Evolutionary conservation across 2,329 filamentous ascomycete genomes (phyloP).

Genomic region (Alternaria sp.): DNA sequence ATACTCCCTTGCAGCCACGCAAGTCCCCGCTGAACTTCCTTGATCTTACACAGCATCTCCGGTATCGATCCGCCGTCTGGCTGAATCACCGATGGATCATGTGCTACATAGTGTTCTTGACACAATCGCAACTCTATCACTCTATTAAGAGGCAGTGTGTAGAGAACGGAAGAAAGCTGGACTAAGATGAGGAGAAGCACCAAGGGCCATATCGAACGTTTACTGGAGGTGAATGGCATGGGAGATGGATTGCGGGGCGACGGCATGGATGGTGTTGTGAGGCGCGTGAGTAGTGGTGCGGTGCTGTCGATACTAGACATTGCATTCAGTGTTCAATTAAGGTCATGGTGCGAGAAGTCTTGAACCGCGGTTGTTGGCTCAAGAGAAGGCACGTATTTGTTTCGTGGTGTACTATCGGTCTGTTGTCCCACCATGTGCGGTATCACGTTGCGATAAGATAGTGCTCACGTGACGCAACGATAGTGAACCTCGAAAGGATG

Average conservation of each 20-base stretch:
- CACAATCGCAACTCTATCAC: slow-evolving; percentile 55
- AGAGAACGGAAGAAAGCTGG: slow-evolving; percentile 46
- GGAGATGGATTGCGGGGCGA: slow-evolving; percentile 21
- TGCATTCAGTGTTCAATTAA: neutral
- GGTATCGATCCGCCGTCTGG: slow-evolving; percentile 56
- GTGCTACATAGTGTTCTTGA: slow-evolving; percentile 58
- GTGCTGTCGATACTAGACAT: slow-evolving; percentile 13
- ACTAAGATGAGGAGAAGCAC: slow-evolving; percentile 45
- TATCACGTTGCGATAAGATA: slow-evolving; percentile 19
- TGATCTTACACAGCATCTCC: slow-evolving; percentile 64
- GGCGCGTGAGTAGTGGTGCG: slow-evolving; percentile 18
- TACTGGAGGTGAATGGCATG: neutral
- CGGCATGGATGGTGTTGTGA: slow-evolving; percentile 4
- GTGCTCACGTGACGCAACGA: slow-evolving; percentile 17
- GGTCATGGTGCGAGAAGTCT: neutral
- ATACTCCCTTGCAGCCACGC: slow-evolving; percentile 62
- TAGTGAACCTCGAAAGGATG: neutral
- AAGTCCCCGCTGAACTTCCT: slow-evolving; percentile 60
- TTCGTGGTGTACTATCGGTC: slow-evolving; percentile 3
- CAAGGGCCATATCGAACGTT: slow-evolving; percentile 38
- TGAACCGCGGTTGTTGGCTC: neutral
- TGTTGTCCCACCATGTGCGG: neutral
- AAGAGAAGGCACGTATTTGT: neutral
- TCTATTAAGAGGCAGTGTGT: slow-evolving; percentile 50
- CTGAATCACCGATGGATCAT: slow-evolving; percentile 51